Evolutionary conservation across 441 rosid genomes (phyloP).

Genomic region (Erodium texanum): DNA sequence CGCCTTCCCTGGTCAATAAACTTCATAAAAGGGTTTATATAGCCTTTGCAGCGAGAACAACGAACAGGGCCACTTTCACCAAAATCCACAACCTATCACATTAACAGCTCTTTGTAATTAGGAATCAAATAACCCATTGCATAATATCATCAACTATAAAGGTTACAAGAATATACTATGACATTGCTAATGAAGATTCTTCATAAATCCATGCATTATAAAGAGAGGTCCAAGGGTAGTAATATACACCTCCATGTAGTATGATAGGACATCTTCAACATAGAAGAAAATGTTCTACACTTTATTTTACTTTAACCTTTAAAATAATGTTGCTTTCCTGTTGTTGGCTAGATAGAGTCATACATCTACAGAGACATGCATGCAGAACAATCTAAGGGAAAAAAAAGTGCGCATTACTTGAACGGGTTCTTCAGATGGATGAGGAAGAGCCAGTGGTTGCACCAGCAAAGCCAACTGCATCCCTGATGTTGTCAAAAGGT

Average conservation of each 20-base stretch:
- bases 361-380: not conserved
- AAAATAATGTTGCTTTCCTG: not conserved
- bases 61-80: constrained; percentile 83
- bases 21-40: constrained; percentile 72
- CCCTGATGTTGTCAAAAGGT: constrained; percentile 65
- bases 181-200: not conserved
- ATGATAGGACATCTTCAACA: not conserved
- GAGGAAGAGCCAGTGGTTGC: constrained; percentile 75
- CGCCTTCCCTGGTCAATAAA: constrained; percentile 73
- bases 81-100: constrained; percentile 66
- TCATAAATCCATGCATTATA: not conserved
- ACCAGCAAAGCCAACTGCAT: constrained; percentile 69
- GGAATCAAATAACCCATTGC: not conserved
- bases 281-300: not conserved
- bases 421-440: constrained; percentile 75
- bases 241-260: not conserved
- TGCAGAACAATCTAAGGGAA: not conserved
- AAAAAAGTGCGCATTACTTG: constrained; percentile 34
- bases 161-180: not conserved
- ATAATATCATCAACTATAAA: not conserved
- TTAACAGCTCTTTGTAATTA: constrained; percentile 2
- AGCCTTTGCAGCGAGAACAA: constrained; percentile 84
- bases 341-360: not conserved
- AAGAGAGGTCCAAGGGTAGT: not conserved
- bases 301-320: not conserved